Percentiles rank a stretch among this genome's conserved stretches.
Evolutionary conservation across 2,329 filamentous ascomycete species (phyloP).

Genomic region (Dothistroma septosporum): DNA sequence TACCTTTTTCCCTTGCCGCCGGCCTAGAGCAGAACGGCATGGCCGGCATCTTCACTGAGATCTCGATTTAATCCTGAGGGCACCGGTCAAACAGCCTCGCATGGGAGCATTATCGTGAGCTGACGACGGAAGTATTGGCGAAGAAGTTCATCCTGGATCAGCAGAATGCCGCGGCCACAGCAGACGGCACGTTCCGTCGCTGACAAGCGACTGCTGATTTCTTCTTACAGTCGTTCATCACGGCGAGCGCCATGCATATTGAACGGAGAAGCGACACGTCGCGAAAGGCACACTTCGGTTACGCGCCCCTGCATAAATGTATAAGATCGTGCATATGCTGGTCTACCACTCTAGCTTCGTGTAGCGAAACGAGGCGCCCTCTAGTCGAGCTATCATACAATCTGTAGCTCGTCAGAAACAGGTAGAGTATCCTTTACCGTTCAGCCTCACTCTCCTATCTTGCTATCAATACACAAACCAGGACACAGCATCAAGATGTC

Average conservation of each 20-base stretch:
- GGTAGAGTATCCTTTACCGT: background rate
- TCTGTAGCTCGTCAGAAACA: background rate
- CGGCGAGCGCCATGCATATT: no score
- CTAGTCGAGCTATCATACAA: background rate
- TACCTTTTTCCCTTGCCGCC: background rate
- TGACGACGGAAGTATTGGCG: background rate
- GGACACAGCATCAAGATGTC: background rate
- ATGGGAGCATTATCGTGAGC: background rate
- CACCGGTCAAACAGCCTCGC: background rate
- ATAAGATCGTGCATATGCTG: no score
- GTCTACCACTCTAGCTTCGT: no score
- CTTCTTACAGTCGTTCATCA: background rate
- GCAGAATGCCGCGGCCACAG: background rate
- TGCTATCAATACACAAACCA: no score
- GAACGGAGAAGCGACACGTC: no score
- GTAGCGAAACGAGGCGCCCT: background rate
- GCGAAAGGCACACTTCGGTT: no score
- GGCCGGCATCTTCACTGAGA: background rate
- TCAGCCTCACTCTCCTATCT: background rate
- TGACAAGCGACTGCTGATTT: background rate
- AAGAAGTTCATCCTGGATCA: background rate
- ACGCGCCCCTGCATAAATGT: background rate
- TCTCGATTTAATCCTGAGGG: background rate
- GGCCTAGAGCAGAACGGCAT: background rate
- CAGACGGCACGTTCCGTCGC: background rate